Conservation (phyloP, 1,284 basidiomycete genomes). For the Singerocomus inundabilis region DNA sequence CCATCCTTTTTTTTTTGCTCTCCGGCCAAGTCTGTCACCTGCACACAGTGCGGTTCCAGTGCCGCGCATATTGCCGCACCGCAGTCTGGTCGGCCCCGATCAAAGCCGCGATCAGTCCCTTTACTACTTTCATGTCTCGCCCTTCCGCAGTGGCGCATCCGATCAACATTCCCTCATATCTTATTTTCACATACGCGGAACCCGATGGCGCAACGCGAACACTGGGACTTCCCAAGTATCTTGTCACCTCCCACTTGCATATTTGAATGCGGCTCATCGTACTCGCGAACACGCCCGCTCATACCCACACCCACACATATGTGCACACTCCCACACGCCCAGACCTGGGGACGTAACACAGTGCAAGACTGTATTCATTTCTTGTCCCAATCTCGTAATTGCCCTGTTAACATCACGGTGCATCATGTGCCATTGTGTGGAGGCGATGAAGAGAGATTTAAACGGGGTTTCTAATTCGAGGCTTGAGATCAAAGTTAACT, state of each 20-base stretch:
- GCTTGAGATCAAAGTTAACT: constrained; percentile 25
- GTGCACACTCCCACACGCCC: neutral
- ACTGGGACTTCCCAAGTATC: constrained; percentile 1
- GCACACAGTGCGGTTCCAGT: neutral
- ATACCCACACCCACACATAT: too few species aligned
- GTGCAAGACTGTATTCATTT: constrained; percentile 1
- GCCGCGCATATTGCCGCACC: constrained; percentile 6
- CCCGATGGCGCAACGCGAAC: neutral
- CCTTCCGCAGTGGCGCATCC: constrained; percentile 2
- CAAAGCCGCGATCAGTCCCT: constrained; percentile 17
- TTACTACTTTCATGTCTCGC: neutral
- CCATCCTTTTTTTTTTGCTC: neutral
- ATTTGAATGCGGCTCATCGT: constrained; percentile 6
- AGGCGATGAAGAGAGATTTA: constrained; percentile 3
- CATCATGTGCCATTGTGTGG: constrained; percentile 6
- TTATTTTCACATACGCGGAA: constrained; percentile 14
- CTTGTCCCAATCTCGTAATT: constrained; percentile 22
- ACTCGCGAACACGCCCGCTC: neutral
- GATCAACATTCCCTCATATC: constrained; percentile 5
- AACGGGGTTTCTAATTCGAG: constrained; percentile 23
- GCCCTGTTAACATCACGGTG: neutral
- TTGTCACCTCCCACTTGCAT: neutral
- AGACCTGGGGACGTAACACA: constrained; percentile 18
- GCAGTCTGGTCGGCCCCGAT: constrained; percentile 11
- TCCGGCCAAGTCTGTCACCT: neutral